Percentiles rank a stretch among this genome's conserved stretches.
These are phyloP conservation scores for Suillus plorans DNA, from an alignment of 768 basidiomycete species.

Conservation along the genomic window DNA sequence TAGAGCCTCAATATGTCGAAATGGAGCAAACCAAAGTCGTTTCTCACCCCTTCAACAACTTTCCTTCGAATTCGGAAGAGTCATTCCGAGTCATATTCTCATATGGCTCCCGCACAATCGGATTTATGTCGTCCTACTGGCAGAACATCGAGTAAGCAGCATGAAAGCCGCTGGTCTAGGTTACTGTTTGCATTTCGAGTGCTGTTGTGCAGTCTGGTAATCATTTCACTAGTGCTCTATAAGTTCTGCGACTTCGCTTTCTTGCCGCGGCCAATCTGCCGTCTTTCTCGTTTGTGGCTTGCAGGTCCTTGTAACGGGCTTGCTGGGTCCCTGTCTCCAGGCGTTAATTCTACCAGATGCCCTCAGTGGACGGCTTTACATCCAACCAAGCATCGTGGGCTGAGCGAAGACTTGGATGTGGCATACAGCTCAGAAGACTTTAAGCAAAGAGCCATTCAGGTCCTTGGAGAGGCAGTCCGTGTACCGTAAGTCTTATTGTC, in stretches of 20 bases:
- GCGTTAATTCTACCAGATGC: conserved; percentile 20
- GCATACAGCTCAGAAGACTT: conserved; percentile 33
- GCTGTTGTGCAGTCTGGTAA: not conserved
- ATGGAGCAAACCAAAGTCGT: too few relatives aligned
- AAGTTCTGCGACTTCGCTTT: not conserved
- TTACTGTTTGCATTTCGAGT: not conserved
- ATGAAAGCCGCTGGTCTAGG: not conserved
- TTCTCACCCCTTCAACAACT: too few relatives aligned
- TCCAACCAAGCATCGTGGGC: conserved; percentile 24
- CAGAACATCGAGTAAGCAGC: not conserved
- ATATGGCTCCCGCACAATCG: not conserved
- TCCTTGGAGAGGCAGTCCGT: conserved; percentile 34
- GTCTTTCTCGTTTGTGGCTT: not conserved
- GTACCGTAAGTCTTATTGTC: conserved; percentile 31
- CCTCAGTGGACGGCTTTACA: conserved; percentile 29
- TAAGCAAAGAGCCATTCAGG: conserved; percentile 26
- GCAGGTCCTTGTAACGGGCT: not conserved
- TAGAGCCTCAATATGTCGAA: too few relatives aligned
- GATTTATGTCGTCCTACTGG: not conserved
- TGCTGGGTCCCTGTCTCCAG: conserved; percentile 1
- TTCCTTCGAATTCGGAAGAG: too few relatives aligned
- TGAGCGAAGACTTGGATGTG: conserved; percentile 29
- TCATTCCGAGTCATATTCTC: too few relatives aligned
- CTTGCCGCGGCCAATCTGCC: not conserved
- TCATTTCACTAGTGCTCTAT: not conserved